A percentile compares a stretch with the other conserved stretches of the same genome.
These are phyloP conservation scores for Avicennia marina DNA, from an alignment of 257 asterid genomes.

Conservation along the genomic window DNA sequence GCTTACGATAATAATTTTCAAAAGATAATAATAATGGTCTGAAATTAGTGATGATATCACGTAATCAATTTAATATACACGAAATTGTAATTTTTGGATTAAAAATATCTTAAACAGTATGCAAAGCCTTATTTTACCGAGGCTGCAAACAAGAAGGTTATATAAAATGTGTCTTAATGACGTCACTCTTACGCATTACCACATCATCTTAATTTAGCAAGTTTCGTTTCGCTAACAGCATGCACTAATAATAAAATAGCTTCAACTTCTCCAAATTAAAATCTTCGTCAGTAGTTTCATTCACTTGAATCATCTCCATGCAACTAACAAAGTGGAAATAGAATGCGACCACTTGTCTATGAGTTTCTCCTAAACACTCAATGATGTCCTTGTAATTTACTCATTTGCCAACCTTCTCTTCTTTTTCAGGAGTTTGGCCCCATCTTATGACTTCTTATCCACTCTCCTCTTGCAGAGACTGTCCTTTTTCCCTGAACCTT, in stretches of 20 bases:
- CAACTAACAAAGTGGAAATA: conserved; percentile 1
- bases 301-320: conserved; percentile 9
- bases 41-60: no score
- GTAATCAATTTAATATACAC: no score
- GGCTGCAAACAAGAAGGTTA: no score
- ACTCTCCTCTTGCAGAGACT: not conserved
- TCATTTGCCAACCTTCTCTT: conserved; percentile 6
- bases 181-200: no score
- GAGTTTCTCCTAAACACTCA: conserved; percentile 8
- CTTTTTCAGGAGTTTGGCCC: conserved; percentile 26
- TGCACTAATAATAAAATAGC: not conserved
- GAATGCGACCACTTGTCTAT: conserved; percentile 7
- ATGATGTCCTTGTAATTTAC: conserved; percentile 25
- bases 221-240: no score
- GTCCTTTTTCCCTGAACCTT: not conserved
- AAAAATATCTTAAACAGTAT: no score
- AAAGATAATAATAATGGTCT: no score
- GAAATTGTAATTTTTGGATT: no score
- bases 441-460: conserved; percentile 16
- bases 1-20: no score
- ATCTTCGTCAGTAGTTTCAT: not conserved
- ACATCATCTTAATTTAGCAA: no score
- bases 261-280: not conserved
- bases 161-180: no score
- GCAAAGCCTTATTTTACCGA: no score